Evolutionary conservation across 169 alveolate species (phyloP).

Genomic region (Plasmodium knowlesi): DNA sequence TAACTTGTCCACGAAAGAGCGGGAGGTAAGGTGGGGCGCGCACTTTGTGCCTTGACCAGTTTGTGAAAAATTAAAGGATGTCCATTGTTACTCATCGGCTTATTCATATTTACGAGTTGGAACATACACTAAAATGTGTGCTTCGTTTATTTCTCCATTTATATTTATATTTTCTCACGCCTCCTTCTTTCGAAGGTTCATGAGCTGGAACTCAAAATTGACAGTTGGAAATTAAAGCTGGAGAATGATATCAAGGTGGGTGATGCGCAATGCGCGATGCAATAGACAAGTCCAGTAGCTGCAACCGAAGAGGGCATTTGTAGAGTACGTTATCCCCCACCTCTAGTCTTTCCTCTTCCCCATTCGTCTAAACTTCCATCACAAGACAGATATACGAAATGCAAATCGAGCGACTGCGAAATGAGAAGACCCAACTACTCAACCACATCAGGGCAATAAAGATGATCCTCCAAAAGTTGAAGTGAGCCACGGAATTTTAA

Average conservation of each 20-base stretch:
- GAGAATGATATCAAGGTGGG: constrained; percentile 48
- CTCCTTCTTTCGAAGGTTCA: constrained; percentile 11
- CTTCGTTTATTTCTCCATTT: neutral
- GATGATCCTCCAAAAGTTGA: constrained; percentile 44
- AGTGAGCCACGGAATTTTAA: neutral
- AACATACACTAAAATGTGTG: neutral
- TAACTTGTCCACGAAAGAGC: constrained; percentile 20
- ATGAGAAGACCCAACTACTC: constrained; percentile 49
- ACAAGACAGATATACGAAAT: constrained; percentile 40
- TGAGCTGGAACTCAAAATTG: constrained; percentile 45
- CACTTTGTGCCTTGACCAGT: neutral
- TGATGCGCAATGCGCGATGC: neutral
- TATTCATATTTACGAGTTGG: neutral
- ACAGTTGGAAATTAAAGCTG: constrained; percentile 47
- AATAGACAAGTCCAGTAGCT: neutral
- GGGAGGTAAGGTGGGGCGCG: constrained; percentile 1
- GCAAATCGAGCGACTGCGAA: constrained; percentile 39
- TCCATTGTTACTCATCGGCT: neutral
- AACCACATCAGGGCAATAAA: constrained; percentile 53
- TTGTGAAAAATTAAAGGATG: neutral
- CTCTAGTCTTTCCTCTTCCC: neutral
- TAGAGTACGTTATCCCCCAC: neutral
- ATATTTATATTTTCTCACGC: neutral
- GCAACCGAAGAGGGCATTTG: neutral
- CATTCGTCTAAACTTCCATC: neutral